These are phyloP conservation scores for Cyberlindnera petersonii DNA, from an alignment of 805 yeast species.

Conservation along the genomic window DNA sequence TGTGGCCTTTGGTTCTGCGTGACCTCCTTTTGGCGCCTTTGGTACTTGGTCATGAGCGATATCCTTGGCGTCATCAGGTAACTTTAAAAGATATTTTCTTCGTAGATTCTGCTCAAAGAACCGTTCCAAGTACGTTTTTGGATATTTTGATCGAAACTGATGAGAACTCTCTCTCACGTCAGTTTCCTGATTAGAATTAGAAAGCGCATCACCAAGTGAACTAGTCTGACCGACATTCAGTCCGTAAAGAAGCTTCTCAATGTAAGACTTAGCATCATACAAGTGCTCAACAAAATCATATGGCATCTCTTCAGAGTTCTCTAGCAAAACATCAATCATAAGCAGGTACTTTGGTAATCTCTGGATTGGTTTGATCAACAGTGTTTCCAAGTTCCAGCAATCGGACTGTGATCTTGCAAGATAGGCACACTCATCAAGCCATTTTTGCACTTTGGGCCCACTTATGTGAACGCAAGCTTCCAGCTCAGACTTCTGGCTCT, in stretches of 20 bases:
- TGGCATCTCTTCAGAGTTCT: slow-evolving; percentile 12
- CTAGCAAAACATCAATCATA: slow-evolving; percentile 18
- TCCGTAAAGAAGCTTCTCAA: slow-evolving; percentile 17
- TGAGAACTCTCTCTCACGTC: no score
- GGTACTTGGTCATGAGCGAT: no score
- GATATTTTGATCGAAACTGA: no score
- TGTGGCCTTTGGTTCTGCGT: no score
- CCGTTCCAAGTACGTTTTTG: no score
- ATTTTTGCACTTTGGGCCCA: slow-evolving; percentile 27
- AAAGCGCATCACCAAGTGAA: no score
- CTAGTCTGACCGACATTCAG: slow-evolving; percentile 4
- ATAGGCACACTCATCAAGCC: slow-evolving; percentile 34
- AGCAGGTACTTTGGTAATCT: slow-evolving; percentile 27
- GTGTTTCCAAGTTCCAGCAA: slow-evolving; percentile 28
- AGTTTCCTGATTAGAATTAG: no score
- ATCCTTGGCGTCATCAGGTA: no score
- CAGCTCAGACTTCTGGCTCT: slow-evolving; percentile 29
- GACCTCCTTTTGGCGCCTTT: no score
- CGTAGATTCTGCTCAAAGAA: no score
- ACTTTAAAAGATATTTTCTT: no score
- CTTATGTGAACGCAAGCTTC: slow-evolving; percentile 14
- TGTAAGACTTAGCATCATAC: slow-evolving; percentile 16
- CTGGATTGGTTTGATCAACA: slow-evolving; percentile 31
- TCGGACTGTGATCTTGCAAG: slow-evolving; percentile 24
- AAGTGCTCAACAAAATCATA: slow-evolving; percentile 14